Evolutionary conservation across 345 rosid genomes (phyloP), one percentile per base, ranked within the genome.

Genomic region (Cardamine occulta): DNA sequence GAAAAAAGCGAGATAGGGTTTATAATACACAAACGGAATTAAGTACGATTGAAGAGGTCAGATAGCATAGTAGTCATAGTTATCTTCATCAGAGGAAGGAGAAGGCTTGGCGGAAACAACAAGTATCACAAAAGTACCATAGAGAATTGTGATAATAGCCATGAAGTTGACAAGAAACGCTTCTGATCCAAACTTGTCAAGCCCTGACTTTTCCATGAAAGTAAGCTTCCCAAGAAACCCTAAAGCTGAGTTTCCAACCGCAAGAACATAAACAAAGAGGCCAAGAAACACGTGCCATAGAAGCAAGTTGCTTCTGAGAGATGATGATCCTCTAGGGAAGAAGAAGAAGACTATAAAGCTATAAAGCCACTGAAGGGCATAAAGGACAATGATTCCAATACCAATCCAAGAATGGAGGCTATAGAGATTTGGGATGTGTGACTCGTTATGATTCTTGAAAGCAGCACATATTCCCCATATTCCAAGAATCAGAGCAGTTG

Each of bases 361-460:
- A 32, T 85, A 91, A 59, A 84, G 40, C 96, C 97, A 91, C 96
- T 91, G 18, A 15, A 91, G 71, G 23, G 72, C 85, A 47, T 91
- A 91, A 24, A 94, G 90, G 39, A 66, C 75, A 74, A 91, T 91
- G 76, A 91, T 47, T 7, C 74, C 74, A 8, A 91, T 88, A 15
- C 97, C 95, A 54, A 89, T 79, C 97, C 98, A 94, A 64, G 98
- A 91, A 78, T 94, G 97, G 63, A 94, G 69, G 73, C 95, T 94
- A 70, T 94, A 91, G 53, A 94, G 90, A 82, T 91, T 87, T 74
- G 75, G 87, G 52, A 89, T 86, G 68, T 78, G 24, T 48, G 87
- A 85, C 81, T 89, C 93, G 2, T 89, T 91, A 42, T 89, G 98
- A 58, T 68, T 85, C 77, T 85, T 94, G 87, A 91, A 91, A 7